Evolutionary conservation across 768 basidiomycete species (phyloP).

Genomic region (Coprinopsis marcescibilis): DNA sequence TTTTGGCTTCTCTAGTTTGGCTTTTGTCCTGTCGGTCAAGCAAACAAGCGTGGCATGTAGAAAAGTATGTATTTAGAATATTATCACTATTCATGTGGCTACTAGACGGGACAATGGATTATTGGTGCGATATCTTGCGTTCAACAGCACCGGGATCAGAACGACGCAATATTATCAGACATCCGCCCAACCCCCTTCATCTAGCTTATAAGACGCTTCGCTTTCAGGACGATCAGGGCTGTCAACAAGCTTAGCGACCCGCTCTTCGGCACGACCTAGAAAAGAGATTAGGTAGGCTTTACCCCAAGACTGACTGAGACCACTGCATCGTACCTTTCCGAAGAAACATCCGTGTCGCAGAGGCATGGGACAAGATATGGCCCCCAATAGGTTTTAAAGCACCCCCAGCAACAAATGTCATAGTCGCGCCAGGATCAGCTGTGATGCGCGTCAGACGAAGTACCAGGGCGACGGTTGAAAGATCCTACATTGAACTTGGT

Average conservation of each 20-base stretch:
- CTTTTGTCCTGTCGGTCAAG: not conserved
- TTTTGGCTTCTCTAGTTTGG: not conserved
- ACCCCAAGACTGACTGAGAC: conserved; percentile 9
- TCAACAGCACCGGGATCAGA: not conserved
- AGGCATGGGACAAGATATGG: conserved; percentile 84
- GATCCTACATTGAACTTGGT: conserved; percentile 80
- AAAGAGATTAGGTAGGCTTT: not conserved
- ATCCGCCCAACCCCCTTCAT: conserved; percentile 88
- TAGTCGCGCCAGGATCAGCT: conserved; percentile 94
- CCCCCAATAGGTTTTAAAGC: conserved; percentile 89
- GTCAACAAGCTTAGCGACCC: conserved; percentile 86
- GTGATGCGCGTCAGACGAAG: not conserved
- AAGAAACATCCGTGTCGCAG: conserved; percentile 81
- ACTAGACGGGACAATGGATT: not conserved
- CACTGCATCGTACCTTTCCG: conserved; percentile 88
- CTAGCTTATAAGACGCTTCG: conserved; percentile 86
- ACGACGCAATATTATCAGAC: conserved; percentile 43
- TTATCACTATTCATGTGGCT: not conserved
- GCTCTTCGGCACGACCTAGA: conserved; percentile 84
- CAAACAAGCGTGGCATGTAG: not conserved
- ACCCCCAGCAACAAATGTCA: conserved; percentile 93
- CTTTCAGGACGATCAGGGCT: conserved; percentile 87
- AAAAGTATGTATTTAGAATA: conserved; percentile 8
- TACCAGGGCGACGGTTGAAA: not conserved
- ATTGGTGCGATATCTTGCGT: not conserved